Conservation (phyloP, 768 basidiomycete genomes). For the Serendipita sp. region DNA sequence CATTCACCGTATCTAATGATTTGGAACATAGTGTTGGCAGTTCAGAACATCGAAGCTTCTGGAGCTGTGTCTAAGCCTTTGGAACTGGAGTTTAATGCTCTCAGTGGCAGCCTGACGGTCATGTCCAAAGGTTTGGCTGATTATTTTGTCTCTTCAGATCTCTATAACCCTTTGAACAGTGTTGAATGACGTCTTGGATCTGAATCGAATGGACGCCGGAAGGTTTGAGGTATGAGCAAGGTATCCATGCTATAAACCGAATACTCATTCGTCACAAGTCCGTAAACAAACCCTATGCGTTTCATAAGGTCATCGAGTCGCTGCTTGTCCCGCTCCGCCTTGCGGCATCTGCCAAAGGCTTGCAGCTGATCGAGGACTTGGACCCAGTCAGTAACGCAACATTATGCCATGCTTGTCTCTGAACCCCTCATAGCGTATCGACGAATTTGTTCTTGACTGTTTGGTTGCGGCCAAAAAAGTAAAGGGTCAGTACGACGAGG, state of each 20-base stretch:
- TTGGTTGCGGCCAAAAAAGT: not conserved
- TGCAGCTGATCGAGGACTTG: conserved; percentile 50
- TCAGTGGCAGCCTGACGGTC: conserved; percentile 67
- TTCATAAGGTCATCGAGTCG: conserved; percentile 62
- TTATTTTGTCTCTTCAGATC: not conserved
- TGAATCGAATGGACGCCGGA: conserved; percentile 46
- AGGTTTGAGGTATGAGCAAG: conserved; percentile 2
- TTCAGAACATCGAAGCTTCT: conserved; percentile 81
- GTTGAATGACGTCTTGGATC: conserved; percentile 65
- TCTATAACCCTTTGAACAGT: conserved; percentile 23
- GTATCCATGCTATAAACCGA: not conserved
- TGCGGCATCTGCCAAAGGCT: conserved; percentile 46
- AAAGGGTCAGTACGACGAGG: not conserved
- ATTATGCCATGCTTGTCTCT: not conserved
- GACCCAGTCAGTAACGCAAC: conserved; percentile 22
- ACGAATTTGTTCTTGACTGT: conserved; percentile 16
- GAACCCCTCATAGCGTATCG: conserved; percentile 18
- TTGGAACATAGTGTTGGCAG: conserved; percentile 43
- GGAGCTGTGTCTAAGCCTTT: conserved; percentile 56
- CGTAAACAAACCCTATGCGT: conserved; percentile 41
- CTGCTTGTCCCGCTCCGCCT: conserved; percentile 52
- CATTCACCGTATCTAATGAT: not conserved
- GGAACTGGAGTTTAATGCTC: conserved; percentile 74
- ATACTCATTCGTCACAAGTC: conserved; percentile 26
- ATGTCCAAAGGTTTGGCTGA: conserved; percentile 58